These are phyloP conservation scores for Aspergillus jensenii DNA, from an alignment of 2,329 filamentous ascomycete species.

Conservation along the genomic window DNA sequence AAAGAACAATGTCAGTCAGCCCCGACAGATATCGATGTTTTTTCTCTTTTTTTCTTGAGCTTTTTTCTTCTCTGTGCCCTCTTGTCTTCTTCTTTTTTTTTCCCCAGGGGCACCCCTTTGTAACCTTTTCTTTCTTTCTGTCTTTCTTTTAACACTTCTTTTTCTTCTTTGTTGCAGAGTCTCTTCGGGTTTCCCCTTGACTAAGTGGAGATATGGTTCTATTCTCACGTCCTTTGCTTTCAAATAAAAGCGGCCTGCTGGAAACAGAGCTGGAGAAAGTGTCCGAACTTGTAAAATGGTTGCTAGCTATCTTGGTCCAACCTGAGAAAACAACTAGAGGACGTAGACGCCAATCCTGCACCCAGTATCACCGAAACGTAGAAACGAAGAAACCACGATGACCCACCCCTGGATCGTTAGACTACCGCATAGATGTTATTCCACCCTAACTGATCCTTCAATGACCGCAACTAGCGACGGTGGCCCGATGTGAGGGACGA, in stretches of 20 bases:
- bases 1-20: not conserved
- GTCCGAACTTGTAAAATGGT: constrained; percentile 46
- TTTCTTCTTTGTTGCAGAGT: constrained; percentile 16
- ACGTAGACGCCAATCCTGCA: constrained; percentile 32
- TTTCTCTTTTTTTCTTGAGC: constrained; percentile 9
- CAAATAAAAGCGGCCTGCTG: constrained; percentile 26
- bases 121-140: constrained; percentile 15
- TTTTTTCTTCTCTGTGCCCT: constrained; percentile 11
- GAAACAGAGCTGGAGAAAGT: constrained; percentile 37
- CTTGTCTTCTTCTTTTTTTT: constrained; percentile 14
- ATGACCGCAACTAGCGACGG: constrained; percentile 20
- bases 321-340: constrained; percentile 38
- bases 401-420: constrained; percentile 22
- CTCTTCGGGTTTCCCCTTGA: constrained; percentile 16
- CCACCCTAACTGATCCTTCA: constrained; percentile 19
- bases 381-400: constrained; percentile 27
- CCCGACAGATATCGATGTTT: not conserved
- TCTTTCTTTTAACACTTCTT: constrained; percentile 13
- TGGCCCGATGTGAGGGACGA: constrained; percentile 5
- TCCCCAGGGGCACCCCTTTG: constrained; percentile 3
- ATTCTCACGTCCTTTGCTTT: constrained; percentile 26
- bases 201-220: constrained; percentile 19
- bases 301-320: constrained; percentile 47
- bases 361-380: constrained; percentile 19
- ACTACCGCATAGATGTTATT: constrained; percentile 23